Evolutionary conservation across 2,329 filamentous ascomycete species (phyloP), one percentile per base, ranked within the genome.

Genomic region (Colletotrichum higginsianum): DNA sequence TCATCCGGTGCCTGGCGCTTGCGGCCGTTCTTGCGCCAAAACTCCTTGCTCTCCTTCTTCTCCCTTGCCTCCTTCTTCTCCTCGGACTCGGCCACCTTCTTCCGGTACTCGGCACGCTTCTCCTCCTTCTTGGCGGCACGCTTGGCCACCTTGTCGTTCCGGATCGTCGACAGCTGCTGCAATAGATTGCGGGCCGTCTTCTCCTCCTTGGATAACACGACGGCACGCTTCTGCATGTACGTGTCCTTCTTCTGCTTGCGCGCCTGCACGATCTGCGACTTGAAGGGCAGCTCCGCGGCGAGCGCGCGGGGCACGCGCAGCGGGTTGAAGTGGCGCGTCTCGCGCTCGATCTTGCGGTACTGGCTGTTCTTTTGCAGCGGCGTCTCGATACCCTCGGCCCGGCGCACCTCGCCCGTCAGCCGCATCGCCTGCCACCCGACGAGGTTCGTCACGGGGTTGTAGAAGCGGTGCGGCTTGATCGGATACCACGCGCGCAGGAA

Each of bases 401-500:
- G 91, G 52, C 96, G 94, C 75, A 99, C 93, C 84, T 98, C 91
- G 70, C 96, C 96, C 0, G 96, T 98, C 49, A 98, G 87, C 30
- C 96, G 93, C 96, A 99, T 99, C 66, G 92, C 91, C 78, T 93
- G 90, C 96, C 96, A 98, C 73, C 93, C 94, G 71, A 98, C 88
- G 49, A 98, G 89, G 82, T 99, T 98, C 71, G 94, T 96, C 66
- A 97, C 95, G 1, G 95, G 94, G 82, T 98, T 98, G 87, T 98
- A 98, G 89, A 98, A 99, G 70, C 95, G 92, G 82, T 95, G 95
- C 2, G 96, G 96, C 79, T 95, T 95, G 82, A 99, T 92, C 12
- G 96, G 94, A 82, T 97, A 98, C 97, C 97, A 99, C 2, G 96
- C 96, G 60, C 96, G 90, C 49, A 99, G 84, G 86, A 99, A 98